Base-by-base conservation (phyloP, 2,329 filamentous ascomycete genomes). In the Monosporascus sp. region DNA sequence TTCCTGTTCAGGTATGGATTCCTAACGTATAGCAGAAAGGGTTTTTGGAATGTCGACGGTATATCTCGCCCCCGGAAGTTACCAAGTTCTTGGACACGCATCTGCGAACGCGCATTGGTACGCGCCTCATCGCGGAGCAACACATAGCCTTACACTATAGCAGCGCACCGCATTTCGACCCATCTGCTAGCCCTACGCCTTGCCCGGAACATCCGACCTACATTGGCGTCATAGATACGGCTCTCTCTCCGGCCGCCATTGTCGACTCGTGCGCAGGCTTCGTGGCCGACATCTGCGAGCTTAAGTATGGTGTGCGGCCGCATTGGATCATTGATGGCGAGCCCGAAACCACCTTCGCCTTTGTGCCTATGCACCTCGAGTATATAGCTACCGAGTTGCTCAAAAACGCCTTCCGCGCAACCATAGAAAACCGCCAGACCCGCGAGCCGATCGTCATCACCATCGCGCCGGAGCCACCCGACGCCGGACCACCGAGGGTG, bases 371-470 rank as follows among this genome's bases (percentile, higher is more conserved):
- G 69, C 94, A 99, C 70, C 81, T 99, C 24, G 93, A 97, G 72
- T 99, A 99, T 70, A 97, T 99, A 59, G 83, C 97, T 59, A 99
- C 93, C 0, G 94, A 99, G 71, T 80, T 99, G 1, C 80, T 99
- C 54, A 99, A 99, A 72, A 99, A 99, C 66, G 90, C 92, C 1
- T 99, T 97, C 74, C 85, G 94, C 44, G 93, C 94, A 4, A 95
- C 91, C 0, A 86, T 97, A 9, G 94, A 99, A 71, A 86, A 82
- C 54, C 85, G 85, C n/a, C 86, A 83, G 64, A 87, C 88, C 61
- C 79, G 82, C 43, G 88, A 96, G 59, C 90, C 93, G 1, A 80
- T 99, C 41, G 89, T 96, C 60, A 86, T 97, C 55, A 99, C 94
- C 16, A 94, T 99, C 57, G 93, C 93, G 0, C 89, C 82, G 0